Evolutionary conservation across 1,284 basidiomycete species (phyloP).

Genomic region (Apiotrichum akiyoshidainum): DNA sequence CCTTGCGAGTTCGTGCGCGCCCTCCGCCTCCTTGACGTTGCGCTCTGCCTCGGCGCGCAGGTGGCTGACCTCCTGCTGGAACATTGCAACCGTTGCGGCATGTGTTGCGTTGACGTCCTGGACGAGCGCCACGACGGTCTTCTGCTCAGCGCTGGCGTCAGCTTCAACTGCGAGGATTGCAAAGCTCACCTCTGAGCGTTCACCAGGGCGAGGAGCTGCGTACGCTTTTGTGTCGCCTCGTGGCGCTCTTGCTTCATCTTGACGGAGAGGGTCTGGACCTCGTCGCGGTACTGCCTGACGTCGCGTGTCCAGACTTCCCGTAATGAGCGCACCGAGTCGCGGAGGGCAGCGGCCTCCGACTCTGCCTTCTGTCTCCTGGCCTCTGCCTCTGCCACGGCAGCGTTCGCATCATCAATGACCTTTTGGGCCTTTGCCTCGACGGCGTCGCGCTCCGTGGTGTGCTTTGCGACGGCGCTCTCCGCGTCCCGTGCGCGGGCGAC

Average conservation of each 20-base stretch:
- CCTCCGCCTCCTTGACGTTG: slow-evolving; percentile 23
- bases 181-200: slow-evolving; percentile 39
- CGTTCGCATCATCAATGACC: slow-evolving; percentile 34
- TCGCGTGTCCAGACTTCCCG: slow-evolving; percentile 47
- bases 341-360: slow-evolving; percentile 35
- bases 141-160: slow-evolving; percentile 30
- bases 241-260: slow-evolving; percentile 33
- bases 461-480: slow-evolving; percentile 33
- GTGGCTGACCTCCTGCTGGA: slow-evolving; percentile 25
- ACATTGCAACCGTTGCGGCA: slow-evolving; percentile 4
- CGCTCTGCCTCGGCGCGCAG: slow-evolving; percentile 26
- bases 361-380: slow-evolving; percentile 36
- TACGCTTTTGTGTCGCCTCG: slow-evolving; percentile 34
- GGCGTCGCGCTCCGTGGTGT: slow-evolving; percentile 36
- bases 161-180: neutral
- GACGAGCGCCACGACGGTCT: slow-evolving; percentile 25
- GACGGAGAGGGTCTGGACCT: slow-evolving; percentile 30
- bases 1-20: slow-evolving; percentile 31
- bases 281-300: slow-evolving; percentile 34
- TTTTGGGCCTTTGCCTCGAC: slow-evolving; percentile 42
- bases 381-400: slow-evolving; percentile 36
- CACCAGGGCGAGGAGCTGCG: slow-evolving; percentile 32
- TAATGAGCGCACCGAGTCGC: slow-evolving; percentile 40
- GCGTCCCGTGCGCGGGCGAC: slow-evolving; percentile 46
- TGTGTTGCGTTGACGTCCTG: slow-evolving; percentile 18